A percentile compares a stretch with the other conserved stretches of the same genome.
Evolutionary conservation across 2,329 filamentous ascomycete genomes (phyloP).

Genomic region (Tolypocladium tundrense): DNA sequence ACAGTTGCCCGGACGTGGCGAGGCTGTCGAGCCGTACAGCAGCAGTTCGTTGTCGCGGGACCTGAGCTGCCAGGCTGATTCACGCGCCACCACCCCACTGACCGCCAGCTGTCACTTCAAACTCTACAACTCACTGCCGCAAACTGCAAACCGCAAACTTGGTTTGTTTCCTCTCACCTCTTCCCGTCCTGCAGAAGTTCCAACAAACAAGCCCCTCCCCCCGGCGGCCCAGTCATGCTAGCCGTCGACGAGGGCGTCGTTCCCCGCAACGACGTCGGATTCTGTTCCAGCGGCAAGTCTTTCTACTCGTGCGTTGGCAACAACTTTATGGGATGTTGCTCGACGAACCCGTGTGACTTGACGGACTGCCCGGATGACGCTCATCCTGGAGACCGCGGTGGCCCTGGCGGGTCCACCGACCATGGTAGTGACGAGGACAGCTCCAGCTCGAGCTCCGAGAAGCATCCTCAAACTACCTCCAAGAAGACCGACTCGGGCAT

Average conservation of each 20-base stretch:
- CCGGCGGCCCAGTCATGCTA: neutral
- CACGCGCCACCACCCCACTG: neutral
- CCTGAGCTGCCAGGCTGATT: neutral
- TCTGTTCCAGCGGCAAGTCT: constrained; percentile 17
- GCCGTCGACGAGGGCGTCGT: neutral
- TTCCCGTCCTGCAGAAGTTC: neutral
- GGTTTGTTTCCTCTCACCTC: neutral
- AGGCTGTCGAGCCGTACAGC: neutral
- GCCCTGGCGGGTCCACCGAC: no score
- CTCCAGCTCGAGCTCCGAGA: neutral
- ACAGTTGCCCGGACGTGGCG: neutral
- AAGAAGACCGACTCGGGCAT: constrained; percentile 22
- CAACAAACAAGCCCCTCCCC: neutral
- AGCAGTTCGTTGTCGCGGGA: neutral
- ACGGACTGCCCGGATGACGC: constrained; percentile 17
- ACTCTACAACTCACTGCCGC: neutral
- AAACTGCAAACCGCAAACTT: neutral
- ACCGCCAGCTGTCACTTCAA: neutral
- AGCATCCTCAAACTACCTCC: neutral
- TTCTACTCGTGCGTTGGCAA: constrained; percentile 28
- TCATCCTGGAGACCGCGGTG: neutral
- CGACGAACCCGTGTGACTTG: constrained; percentile 28
- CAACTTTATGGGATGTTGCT: constrained; percentile 34
- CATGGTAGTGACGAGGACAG: neutral
- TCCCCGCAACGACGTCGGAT: neutral